These are phyloP conservation scores for Rhodotorula sp. DNA, from an alignment of 1,284 basidiomycete genomes.

Conservation along the genomic window DNA sequence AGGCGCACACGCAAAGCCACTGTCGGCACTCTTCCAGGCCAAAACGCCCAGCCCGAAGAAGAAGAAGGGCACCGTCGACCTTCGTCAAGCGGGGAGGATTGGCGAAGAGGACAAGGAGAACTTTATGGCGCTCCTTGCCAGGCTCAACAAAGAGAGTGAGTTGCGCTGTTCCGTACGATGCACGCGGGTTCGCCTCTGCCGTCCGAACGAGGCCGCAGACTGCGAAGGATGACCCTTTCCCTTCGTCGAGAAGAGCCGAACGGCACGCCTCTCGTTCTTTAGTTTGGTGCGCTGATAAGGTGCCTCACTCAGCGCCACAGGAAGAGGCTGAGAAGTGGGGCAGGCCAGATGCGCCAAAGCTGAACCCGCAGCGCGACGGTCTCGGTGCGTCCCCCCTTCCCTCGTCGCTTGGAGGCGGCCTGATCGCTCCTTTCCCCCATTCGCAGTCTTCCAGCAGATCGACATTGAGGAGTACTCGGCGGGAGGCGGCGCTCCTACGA, in stretches of 20 bases:
- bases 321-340: conserved; percentile 60
- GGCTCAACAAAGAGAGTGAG: conserved; percentile 37
- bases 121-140: conserved; percentile 34
- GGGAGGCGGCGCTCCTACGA: conserved; percentile 54
- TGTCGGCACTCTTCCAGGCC: conserved; percentile 30
- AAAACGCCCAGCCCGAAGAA: conserved; percentile 27
- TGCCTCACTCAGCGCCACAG: conserved; percentile 10
- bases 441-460: conserved; percentile 78
- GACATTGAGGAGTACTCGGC: conserved; percentile 77
- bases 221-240: neutral
- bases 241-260: neutral
- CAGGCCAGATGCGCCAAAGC: conserved; percentile 60
- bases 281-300: neutral
- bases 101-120: conserved; percentile 30
- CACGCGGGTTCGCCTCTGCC: neutral
- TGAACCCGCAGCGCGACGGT: conserved; percentile 63
- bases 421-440: neutral
- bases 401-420: conserved; percentile 15
- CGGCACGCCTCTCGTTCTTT: neutral
- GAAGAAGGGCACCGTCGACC: neutral
- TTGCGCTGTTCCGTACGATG: neutral
- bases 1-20: conserved; percentile 39
- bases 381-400: conserved; percentile 55
- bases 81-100: conserved; percentile 35
- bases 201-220: too few species aligned